phyloP scores from a whole-genome alignment of 805 yeast genomes.

The Zygotorulaspora sp. region DNA sequence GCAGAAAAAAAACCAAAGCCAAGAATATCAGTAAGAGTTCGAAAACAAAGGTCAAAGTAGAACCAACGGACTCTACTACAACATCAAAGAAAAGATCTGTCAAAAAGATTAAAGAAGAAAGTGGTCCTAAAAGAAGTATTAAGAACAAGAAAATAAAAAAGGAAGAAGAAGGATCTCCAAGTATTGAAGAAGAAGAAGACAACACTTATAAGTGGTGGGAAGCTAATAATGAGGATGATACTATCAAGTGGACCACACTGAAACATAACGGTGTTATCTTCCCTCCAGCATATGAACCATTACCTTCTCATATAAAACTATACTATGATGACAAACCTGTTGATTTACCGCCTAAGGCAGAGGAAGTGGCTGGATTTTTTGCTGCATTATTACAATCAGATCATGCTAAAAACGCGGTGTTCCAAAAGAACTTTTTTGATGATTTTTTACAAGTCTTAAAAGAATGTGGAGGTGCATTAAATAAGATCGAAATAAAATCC shows the following conservation, averaged over 20 bases:
- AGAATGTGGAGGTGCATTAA: slow-evolving; percentile 61
- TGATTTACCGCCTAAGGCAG: slow-evolving; percentile 71
- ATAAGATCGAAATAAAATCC: slow-evolving; percentile 43
- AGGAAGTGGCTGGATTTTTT: slow-evolving; percentile 93
- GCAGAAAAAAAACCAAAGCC: slow-evolving; percentile 3
- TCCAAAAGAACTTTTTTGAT: slow-evolving; percentile 78
- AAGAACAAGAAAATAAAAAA: slow-evolving; percentile 12
- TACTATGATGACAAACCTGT: slow-evolving; percentile 76
- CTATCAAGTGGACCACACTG: slow-evolving; percentile 78
- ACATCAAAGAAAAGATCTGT: slow-evolving; percentile 5
- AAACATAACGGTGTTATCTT: slow-evolving; percentile 89
- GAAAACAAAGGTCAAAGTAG: slow-evolving; percentile 8
- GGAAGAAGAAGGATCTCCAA: slow-evolving; percentile 12
- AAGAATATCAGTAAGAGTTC: slow-evolving; percentile 2
- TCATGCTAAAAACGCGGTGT: slow-evolving; percentile 81
- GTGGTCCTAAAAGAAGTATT: slow-evolving; percentile 9
- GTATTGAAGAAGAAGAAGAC: slow-evolving; percentile 39
- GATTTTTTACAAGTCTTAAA: slow-evolving; percentile 69
- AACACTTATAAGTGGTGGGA: slow-evolving; percentile 77
- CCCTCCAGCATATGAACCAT: slow-evolving; percentile 86
- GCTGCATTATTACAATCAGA: slow-evolving; percentile 86
- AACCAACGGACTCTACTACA: slow-evolving; percentile 3
- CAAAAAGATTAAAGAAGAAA: slow-evolving; percentile 14
- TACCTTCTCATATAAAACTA: slow-evolving; percentile 72
- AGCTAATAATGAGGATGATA: slow-evolving; percentile 60